phyloP scores from a whole-genome alignment of 2,329 filamentous ascomycete species.

The Colletotrichum sp. region DNA sequence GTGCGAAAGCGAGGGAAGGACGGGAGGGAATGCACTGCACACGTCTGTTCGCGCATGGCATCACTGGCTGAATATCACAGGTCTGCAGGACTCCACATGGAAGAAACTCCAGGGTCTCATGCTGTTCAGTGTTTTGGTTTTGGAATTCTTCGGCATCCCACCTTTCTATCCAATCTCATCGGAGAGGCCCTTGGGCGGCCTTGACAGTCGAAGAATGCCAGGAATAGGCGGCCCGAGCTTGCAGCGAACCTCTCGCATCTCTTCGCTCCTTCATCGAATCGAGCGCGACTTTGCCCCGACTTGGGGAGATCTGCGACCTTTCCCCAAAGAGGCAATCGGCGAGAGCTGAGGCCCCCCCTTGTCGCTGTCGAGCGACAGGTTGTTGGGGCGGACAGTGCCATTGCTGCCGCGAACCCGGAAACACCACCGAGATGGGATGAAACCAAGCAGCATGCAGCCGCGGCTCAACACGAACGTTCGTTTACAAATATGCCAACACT shows the following conservation, averaged over 20 bases:
- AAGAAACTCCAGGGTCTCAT: not conserved
- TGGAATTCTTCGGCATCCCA: not conserved
- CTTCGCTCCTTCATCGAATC: not conserved
- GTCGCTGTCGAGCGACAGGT: not conserved
- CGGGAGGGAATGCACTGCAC: not conserved
- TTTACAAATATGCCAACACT: not conserved
- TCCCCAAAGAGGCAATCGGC: not conserved
- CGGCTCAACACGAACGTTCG: not conserved
- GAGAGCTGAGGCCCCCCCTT: not conserved
- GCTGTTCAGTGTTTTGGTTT: not conserved
- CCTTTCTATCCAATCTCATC: not conserved
- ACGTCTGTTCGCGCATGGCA: not conserved
- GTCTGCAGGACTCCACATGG: not conserved
- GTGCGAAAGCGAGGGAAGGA: not conserved
- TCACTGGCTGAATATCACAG: not conserved
- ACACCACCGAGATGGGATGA: constrained; percentile 18
- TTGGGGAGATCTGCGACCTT: not conserved
- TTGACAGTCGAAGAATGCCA: not conserved
- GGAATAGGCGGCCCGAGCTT: not conserved
- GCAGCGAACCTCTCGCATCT: not conserved
- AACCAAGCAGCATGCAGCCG: not conserved
- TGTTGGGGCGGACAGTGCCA: not conserved
- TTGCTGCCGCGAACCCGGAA: constrained; percentile 5
- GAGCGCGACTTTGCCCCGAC: not conserved
- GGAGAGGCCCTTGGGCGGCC: not conserved